Evolutionary conservation across 169 alveolate species (phyloP).

Genomic region (Eimeria necatrix): DNA sequence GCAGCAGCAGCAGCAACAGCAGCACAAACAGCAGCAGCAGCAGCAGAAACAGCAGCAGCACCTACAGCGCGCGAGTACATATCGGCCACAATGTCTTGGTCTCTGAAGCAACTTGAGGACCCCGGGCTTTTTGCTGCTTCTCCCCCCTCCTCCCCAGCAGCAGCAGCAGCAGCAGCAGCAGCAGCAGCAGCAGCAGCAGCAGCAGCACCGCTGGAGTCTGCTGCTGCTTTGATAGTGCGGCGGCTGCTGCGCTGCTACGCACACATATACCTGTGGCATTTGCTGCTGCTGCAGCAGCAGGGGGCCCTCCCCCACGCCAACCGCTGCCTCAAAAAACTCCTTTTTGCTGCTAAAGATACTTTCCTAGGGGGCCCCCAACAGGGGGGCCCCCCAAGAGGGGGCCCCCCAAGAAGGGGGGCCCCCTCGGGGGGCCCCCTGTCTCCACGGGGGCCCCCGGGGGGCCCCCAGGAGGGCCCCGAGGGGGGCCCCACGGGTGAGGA

Average conservation of each 20-base stretch:
- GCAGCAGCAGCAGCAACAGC: background rate
- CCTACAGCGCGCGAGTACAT: conserved; percentile 37
- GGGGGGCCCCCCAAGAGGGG: background rate
- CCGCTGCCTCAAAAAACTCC: conserved; percentile 39
- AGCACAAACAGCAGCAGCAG: background rate
- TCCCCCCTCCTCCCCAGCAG: background rate
- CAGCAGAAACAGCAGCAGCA: background rate
- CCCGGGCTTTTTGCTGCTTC: conserved; percentile 20
- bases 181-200: background rate
- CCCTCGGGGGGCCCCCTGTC: no score
- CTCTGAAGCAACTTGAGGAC: background rate
- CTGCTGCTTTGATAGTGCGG: conserved; percentile 39
- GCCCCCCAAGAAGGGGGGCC: no score
- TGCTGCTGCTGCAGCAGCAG: conserved; percentile 46
- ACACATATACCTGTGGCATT: conserved; percentile 11
- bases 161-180: background rate
- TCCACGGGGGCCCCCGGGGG: no score
- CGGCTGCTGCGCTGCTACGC: conserved; percentile 59
- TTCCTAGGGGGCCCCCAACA: background rate
- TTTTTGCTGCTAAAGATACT: conserved; percentile 1
- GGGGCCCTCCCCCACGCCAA: conserved; percentile 32
- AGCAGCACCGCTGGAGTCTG: background rate
- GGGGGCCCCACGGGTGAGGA: no score
- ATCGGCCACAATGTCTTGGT: conserved; percentile 51
- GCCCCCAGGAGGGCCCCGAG: no score